Conservation (phyloP, 805 yeast genomes). For the Wickerhamomyces sydowiorum region DNA sequence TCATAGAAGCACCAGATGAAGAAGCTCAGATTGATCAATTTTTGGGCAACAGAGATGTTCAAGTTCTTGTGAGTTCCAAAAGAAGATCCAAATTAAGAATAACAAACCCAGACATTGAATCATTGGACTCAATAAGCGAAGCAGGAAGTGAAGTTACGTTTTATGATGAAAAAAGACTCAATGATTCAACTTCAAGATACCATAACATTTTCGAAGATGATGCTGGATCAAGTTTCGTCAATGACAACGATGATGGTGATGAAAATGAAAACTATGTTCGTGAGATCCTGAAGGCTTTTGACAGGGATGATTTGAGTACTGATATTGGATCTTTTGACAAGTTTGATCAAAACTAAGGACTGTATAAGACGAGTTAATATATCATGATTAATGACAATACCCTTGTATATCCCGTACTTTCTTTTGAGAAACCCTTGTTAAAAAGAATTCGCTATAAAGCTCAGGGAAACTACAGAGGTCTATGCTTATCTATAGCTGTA, state of each 20-base stretch:
- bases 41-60: conserved; percentile 55
- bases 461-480: too few species aligned
- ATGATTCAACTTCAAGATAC: conserved; percentile 25
- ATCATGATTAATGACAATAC: too few species aligned
- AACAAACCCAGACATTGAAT: conserved; percentile 49
- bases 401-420: too few species aligned
- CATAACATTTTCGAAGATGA: conserved; percentile 6
- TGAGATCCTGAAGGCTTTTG: conserved; percentile 27
- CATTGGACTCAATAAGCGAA: conserved; percentile 2
- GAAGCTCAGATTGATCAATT: conserved; percentile 33
- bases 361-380: too few species aligned
- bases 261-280: conserved; percentile 16
- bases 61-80: conserved; percentile 62
- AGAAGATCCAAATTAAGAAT: conserved; percentile 55
- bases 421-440: too few species aligned
- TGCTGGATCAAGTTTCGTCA: neutral
- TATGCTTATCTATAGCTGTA: too few species aligned
- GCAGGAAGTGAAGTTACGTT: conserved; percentile 9
- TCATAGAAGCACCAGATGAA: conserved; percentile 8
- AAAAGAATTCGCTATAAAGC: too few species aligned
- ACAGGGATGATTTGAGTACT: conserved; percentile 14
- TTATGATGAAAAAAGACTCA: neutral
- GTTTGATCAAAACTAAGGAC: neutral
- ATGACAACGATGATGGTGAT: conserved; percentile 6
- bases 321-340: neutral